Base-by-base conservation (phyloP, 192 early-diverging fungal species). In the Entomortierella chlamydospora region DNA sequence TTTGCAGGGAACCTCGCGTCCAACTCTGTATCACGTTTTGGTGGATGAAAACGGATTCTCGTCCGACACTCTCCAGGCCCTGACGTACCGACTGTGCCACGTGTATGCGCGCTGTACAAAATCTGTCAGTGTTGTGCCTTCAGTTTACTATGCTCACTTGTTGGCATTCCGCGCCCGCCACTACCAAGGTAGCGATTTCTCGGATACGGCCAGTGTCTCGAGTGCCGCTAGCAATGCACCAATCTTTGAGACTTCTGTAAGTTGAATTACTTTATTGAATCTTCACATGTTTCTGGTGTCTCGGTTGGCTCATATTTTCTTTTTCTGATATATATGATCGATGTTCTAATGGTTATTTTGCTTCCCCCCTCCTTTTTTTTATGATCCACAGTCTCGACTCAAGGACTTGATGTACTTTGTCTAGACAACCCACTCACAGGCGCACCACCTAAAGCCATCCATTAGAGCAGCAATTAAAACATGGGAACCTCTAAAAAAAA, bases 1-100 rank as follows among this genome's bases (percentile, higher is more conserved):
- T 26, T 85, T 96, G 37, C 96, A 95, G 70, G 96, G 96, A 43
- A 96, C 95, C 0, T 95, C 95, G 34, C 90, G 94, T 30, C 94
- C 96, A 0, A 95, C 94, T 0, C 90, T 95, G 81, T 98, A 98
- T 88, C 90, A 91, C 57, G 94, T 96, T 4, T 77, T 98, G 50
- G 79, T 91, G 64, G 93, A 98, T 68, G 94, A 96, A 47, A 92
- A 94, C 73, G 64, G 83, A 9, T 94, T 95, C 50, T 83, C 88
- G 7, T 69, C 89, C 10, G 92, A 95, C 58, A 83, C 81, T 42
- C 74, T 98, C 22, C 94, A 96, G 77, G 81, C 87, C 63, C 82
- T 98, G 26, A 95, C 95, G 0, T 96, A 95, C 83, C 83, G 90
- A 8, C 83, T 97, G 37, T 97, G 95, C 82, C 95, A 94, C 72